Percentiles rank a stretch among this genome's conserved stretches.
phyloP scores from a whole-genome alignment of 768 basidiomycete genomes.

The Hortiboletus campestris region DNA sequence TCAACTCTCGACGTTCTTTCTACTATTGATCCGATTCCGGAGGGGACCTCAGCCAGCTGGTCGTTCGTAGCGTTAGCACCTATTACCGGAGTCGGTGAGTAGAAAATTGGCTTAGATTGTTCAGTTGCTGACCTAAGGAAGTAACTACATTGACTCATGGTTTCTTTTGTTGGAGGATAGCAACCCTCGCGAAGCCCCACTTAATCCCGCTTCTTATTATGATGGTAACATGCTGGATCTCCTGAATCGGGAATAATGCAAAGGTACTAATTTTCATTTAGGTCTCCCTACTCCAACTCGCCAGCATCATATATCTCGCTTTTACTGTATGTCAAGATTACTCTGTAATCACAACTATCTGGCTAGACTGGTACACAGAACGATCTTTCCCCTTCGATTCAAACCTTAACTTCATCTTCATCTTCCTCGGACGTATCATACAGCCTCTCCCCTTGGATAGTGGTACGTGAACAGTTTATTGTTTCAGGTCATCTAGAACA shows the following conservation, averaged over 20 bases:
- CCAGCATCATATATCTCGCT: constrained; percentile 9
- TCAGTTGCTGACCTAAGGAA: neutral
- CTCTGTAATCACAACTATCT: neutral
- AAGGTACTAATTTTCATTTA: neutral
- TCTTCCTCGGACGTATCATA: neutral
- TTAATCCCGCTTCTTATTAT: constrained; percentile 8
- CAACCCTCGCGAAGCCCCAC: neutral
- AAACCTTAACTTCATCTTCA: too few relatives aligned
- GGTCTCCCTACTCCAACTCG: constrained; percentile 24
- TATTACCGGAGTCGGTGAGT: constrained; percentile 20
- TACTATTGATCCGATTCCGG: too few relatives aligned
- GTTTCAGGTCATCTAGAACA: neutral
- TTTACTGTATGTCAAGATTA: neutral
- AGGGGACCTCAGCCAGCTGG: too few relatives aligned
- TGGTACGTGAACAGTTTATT: constrained; percentile 1
- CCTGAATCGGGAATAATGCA: neutral
- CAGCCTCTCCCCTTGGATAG: constrained; percentile 1
- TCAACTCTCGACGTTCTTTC: too few relatives aligned
- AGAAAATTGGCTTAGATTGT: neutral
- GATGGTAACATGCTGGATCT: constrained; percentile 8
- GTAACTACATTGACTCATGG: constrained; percentile 19
- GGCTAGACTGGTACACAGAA: neutral
- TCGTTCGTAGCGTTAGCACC: neutral
- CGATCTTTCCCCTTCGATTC: neutral
- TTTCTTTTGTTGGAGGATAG: constrained; percentile 26